Percentiles rank a stretch among this genome's conserved stretches.
These are phyloP conservation scores for Cryptococcus jaspeensis DNA, from an alignment of 1,284 basidiomycete genomes.

Conservation along the genomic window DNA sequence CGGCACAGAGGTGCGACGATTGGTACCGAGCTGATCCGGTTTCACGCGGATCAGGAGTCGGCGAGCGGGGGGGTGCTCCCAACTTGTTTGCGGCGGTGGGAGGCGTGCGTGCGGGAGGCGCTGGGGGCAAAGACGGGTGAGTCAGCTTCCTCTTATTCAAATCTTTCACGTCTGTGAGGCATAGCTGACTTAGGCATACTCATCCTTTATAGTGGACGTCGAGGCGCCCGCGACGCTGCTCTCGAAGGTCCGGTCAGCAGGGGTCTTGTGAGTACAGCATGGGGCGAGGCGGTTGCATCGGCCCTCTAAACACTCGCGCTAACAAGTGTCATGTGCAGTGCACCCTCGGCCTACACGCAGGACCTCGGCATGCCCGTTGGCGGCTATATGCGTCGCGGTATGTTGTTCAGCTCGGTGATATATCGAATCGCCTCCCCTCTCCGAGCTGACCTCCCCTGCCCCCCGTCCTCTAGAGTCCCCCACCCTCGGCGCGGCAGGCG, in stretches of 20 bases:
- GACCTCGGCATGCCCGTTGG: slow-evolving; percentile 39
- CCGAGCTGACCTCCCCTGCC: slow-evolving; percentile 1
- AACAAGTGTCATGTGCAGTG: slow-evolving; percentile 18
- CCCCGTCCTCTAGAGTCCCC: background rate
- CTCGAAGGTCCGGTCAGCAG: slow-evolving; percentile 19
- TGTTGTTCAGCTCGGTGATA: too few species aligned
- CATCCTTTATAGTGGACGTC: slow-evolving; percentile 35
- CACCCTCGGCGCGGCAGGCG: slow-evolving; percentile 17
- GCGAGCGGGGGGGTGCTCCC: slow-evolving; percentile 2
- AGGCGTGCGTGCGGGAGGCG: slow-evolving; percentile 27
- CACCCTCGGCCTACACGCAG: slow-evolving; percentile 31
- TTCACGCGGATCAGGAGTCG: background rate
- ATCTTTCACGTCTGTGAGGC: too few species aligned
- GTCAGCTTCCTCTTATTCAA: slow-evolving; percentile 1
- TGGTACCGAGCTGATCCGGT: too few species aligned
- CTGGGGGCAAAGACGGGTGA: slow-evolving; percentile 23
- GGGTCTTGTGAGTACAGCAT: slow-evolving; percentile 34
- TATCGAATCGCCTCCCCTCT: background rate
- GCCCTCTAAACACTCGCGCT: background rate
- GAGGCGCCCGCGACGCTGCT: slow-evolving; percentile 21
- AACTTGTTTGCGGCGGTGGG: slow-evolving; percentile 22
- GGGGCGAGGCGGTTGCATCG: background rate
- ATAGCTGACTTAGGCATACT: too few species aligned
- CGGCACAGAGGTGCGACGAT: background rate
- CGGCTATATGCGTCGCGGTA: slow-evolving; percentile 31